Evolutionary conservation across 352 stramenopile genomes (phyloP).

Genomic region (Pythium volutum): DNA sequence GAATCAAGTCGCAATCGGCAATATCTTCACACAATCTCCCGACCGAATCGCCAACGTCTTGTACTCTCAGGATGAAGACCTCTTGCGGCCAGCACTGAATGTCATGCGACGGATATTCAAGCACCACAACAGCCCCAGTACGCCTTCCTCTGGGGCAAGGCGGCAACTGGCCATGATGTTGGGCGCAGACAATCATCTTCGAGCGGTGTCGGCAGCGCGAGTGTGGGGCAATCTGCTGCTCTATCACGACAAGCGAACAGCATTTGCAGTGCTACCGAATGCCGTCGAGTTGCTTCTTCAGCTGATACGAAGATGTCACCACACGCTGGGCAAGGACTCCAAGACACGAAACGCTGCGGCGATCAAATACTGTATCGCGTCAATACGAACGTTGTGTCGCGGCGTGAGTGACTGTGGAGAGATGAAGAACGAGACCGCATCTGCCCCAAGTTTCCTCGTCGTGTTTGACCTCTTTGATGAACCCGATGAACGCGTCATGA

Average conservation of each 20-base stretch:
- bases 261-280: conserved; percentile 38
- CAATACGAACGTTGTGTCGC: conserved; percentile 29
- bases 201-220: conserved; percentile 35
- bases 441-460: conserved; percentile 40
- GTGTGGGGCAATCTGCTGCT: conserved; percentile 67
- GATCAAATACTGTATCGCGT: conserved; percentile 11
- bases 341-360: background rate
- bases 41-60: conserved; percentile 60
- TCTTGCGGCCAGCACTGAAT: conserved; percentile 33
- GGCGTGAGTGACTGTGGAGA: conserved; percentile 12
- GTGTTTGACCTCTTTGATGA: conserved; percentile 48
- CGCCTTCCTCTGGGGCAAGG: conserved; percentile 38
- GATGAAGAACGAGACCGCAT: conserved; percentile 35
- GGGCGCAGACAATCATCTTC: background rate
- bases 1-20: conserved; percentile 37
- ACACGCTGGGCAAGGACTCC: background rate
- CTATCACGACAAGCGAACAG: conserved; percentile 49
- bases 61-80: conserved; percentile 28
- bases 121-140: conserved; percentile 34
- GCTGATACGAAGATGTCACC: conserved; percentile 28
- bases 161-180: conserved; percentile 49
- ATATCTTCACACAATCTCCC: conserved; percentile 43
- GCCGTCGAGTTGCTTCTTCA: conserved; percentile 40
- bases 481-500: conserved; percentile 33
- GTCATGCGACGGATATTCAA: conserved; percentile 63